Base-by-base conservation (phyloP, 2,329 filamentous ascomycete species). In the Chrysoporthe austroafricana region DNA sequence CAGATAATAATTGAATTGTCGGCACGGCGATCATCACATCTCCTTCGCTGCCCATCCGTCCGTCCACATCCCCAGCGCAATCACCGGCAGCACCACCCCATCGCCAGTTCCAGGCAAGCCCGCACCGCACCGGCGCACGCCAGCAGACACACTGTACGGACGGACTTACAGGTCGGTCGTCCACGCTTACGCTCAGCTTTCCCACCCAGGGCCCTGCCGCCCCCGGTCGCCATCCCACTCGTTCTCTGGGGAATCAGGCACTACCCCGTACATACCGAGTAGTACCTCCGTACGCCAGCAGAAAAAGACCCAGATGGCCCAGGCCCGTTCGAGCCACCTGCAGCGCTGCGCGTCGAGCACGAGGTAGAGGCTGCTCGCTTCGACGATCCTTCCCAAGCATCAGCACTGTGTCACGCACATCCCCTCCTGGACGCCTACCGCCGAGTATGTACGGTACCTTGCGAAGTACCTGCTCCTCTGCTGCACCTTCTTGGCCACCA, bases 241-340 rank as follows among this genome's bases (percentile, higher is more conserved):
- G 43, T 42, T 34, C 50, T 16, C 57, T 65, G 63, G 66, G 65
- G 62, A 67, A 68, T 68, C 67, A 68, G 66, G 59, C 66, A 63
- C 68, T 68, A 66, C 68, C 68, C 66, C 68, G 68, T 66, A 63
- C 59, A 56, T 66, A 66, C 26, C 26, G 26, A 26, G 26, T 26
- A 26, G 26, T 26, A 26, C 26, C 26, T 26, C 26, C 26, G 26
- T 26, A 26, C 26, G 26, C 26, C 26, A 26, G 26, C 26, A 26
- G 26, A 26, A 26, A 26, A 32, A 42, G 57, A 21, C 34, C 57
- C 57, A 60, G 42, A 60, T 60, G 57, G 39, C 57, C 36, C 59
- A 61, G 59, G 34, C 59, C 59, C 43, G 8, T 60, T 44, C 42
- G 42, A 44, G 43, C 43, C 59, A 61, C 43, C 43, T 44, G 43